Base-by-base conservation (phyloP, 306 rosid species). In the Casuarina equisetifolia region DNA sequence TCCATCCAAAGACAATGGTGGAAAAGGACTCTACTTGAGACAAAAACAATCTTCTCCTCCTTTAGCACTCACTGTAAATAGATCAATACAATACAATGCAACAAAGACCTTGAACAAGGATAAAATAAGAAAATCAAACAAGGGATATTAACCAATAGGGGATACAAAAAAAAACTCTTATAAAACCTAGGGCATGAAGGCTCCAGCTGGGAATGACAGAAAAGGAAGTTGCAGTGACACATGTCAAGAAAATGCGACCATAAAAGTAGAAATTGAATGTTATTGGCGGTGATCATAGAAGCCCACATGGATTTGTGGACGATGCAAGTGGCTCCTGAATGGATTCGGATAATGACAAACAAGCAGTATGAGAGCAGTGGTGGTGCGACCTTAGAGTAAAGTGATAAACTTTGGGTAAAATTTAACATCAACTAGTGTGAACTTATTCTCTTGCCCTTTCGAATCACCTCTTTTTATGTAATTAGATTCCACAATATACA, bases 241-340 rank as follows among this genome's bases (percentile, higher is more conserved):
- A 83, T 68, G 90, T 91, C 76, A 74, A 84, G 40, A 81, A 49
- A 69, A 82, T 79, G 74, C 74, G 43, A 64, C 75, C 84, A 86
- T 8, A 79, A 73, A 25, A 94, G 86, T 38, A 84, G 61, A 80
- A 86, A 36, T 74, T 66, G 70, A 79, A 75, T 76, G 78, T 53
- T 43, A 68, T 48, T 68, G 43, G 50, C 12, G 74, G 74, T 76
- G 32, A 25, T 4, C 50, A 70, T 0, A 25, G 32, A 25, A 67
- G 82, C 82, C 81, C 78, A 80, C 97, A 88, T 78, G 68, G 76
- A 81, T 73, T 38, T 17, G 32, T 25, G 32, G 32, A 25, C 32
- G 32, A 25, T 25, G 51, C 13, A 1, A 13, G 51, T 8, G 51
- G 51, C 51, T 48, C 51, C 12, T 0, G 15, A 48, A 48, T 9